Base-by-base conservation (phyloP, 2,329 filamentous ascomycete species). In the Volutella citrinella region DNA sequence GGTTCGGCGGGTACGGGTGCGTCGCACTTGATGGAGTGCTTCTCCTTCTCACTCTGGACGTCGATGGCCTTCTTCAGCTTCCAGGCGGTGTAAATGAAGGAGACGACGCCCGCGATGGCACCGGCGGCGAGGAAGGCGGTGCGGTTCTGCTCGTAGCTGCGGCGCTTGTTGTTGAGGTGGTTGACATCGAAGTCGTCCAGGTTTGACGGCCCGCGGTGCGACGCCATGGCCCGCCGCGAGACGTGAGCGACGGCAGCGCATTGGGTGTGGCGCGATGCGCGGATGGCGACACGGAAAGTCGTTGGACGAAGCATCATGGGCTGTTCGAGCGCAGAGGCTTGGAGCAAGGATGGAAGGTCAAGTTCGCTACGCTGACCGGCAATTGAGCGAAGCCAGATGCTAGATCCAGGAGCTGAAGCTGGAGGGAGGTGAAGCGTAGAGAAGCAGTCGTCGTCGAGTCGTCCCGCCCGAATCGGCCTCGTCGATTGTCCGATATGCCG, bases 121-220 rank as follows among this genome's bases (percentile, higher is more conserved):
- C 76, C 76, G 12, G 66, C 67, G 13, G 68, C 54, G 9, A 79
- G 65, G 45, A 78, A 78, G 10, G 68, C 65, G 5, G 63, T 71
- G 23, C 72, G 66, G 36, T 70, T 68, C 19, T 62, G 59, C 42
- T 77, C 62, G 52, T 78, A 77, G 30, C 74, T 64, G 32, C 65
- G 60, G 10, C 68, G 61, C 37, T 69, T 56, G 23, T 60, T 54
- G 26, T 69, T 61, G 43, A 79, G 65, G 36, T 63, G 66, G 40
- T 64, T 59, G 42, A 79, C 49, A 44, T 79, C 69, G 40, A 77
- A 61, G 17, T 64, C 66, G 39, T 78, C 71, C 8, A 67, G 59
- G 19, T 66, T 63, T 16, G 57, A 43, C 13, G 46, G 45, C 29
- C 42, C 43, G 27, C 53, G 43, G 34, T 49, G 48, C 19, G 55